Conservation (phyloP, 768 basidiomycete species). For the Trametes cinnabarina region DNA sequence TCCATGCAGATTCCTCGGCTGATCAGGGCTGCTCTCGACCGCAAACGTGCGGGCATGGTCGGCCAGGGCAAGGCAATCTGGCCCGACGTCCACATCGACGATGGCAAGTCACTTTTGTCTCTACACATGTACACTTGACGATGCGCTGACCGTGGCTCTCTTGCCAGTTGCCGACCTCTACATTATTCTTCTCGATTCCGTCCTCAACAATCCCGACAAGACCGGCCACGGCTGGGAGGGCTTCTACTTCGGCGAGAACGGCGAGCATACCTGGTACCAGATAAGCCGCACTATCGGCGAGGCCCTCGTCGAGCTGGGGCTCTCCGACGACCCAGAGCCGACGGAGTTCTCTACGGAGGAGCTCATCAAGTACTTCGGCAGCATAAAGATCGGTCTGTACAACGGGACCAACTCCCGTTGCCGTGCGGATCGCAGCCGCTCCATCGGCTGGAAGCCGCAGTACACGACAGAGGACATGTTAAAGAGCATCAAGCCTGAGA, state of each 20-base stretch:
- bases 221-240: conserved; percentile 36
- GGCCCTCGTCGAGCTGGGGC: conserved; percentile 33
- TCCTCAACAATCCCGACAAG: conserved; percentile 25
- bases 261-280: conserved; percentile 33
- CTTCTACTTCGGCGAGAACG: conserved; percentile 34
- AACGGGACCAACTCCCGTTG: conserved; percentile 15
- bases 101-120: conserved; percentile 39
- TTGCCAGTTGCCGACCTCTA: conserved; percentile 43
- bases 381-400: too few relatives aligned
- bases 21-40: conserved; percentile 43
- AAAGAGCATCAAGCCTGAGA: conserved; percentile 45
- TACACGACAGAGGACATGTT: conserved; percentile 50
- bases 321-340: conserved; percentile 36
- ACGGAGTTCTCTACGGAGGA: conserved; percentile 46
- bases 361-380: conserved; percentile 34
- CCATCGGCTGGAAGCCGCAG: conserved; percentile 53
- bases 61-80: conserved; percentile 59
- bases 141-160: background rate
- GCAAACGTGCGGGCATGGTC: conserved; percentile 52
- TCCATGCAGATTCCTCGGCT: conserved; percentile 53
- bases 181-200: conserved; percentile 40
- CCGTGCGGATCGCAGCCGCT: conserved; percentile 15
- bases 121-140: background rate
- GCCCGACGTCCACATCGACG: conserved; percentile 56
- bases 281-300: conserved; percentile 39